Evolutionary conservation across 2,329 filamentous ascomycete species (phyloP).

Genomic region (Pseudocercospora macadamiae): DNA sequence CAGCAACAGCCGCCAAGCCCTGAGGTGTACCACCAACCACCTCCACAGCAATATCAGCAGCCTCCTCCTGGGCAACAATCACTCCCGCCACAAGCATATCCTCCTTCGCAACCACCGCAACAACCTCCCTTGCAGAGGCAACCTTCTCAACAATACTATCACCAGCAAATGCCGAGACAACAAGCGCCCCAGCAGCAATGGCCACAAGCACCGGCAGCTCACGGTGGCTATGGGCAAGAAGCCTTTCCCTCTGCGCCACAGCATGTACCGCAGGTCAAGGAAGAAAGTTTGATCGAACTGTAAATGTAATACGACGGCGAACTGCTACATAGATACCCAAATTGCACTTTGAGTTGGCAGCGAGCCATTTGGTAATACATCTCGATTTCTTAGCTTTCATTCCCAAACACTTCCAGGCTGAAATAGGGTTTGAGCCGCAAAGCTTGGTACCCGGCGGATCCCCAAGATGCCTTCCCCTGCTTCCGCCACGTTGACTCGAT

Average conservation of each 20-base stretch:
- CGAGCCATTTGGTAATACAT: not conserved
- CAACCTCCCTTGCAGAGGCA: constrained; percentile 26
- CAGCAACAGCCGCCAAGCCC: constrained; percentile 35
- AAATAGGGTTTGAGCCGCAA: too few species aligned
- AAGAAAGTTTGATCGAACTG: constrained; percentile 40
- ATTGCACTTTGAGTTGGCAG: not conserved
- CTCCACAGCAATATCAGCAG: constrained; percentile 34
- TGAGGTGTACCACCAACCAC: constrained; percentile 40
- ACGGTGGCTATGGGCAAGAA: constrained; percentile 39
- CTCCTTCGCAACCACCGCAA: constrained; percentile 15
- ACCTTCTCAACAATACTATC: constrained; percentile 28
- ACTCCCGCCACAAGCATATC: constrained; percentile 20
- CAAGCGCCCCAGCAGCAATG: constrained; percentile 32
- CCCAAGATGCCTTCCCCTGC: too few species aligned
- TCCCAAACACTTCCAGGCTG: too few species aligned
- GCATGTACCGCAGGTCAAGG: constrained; percentile 37
- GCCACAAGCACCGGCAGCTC: constrained; percentile 38
- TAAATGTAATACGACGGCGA: not conserved
- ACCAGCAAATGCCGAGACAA: constrained; percentile 18
- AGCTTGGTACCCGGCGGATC: too few species aligned
- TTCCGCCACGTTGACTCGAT: too few species aligned
- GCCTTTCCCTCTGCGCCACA: constrained; percentile 39
- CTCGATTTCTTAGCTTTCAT: too few species aligned
- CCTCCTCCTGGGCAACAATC: constrained; percentile 22
- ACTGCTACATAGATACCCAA: not conserved